These are phyloP conservation scores for Bolboschoenoplectus hybrid DNA, from an alignment of 202 grass and related monocot species.

Conservation along the genomic window DNA sequence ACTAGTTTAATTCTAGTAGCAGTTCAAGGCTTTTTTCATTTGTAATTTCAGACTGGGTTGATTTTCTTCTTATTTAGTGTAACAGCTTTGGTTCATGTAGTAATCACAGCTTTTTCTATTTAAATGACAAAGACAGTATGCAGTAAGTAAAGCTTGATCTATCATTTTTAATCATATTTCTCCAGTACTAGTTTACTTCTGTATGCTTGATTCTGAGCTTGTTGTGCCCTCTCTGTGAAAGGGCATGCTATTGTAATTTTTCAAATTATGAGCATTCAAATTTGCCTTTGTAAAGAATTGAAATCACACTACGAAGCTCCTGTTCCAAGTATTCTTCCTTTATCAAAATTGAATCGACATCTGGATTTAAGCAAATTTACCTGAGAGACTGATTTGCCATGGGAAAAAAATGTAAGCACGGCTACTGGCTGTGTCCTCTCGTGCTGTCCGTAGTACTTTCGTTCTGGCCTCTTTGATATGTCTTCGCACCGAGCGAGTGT, in stretches of 20 bases:
- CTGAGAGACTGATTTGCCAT: constrained; percentile 74
- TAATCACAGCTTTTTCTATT: background rate
- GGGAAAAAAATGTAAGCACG: constrained; percentile 45
- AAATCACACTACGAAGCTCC: background rate
- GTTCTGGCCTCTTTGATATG: constrained; percentile 82
- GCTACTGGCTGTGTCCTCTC: constrained; percentile 74
- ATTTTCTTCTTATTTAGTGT: background rate
- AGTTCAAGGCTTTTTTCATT: background rate
- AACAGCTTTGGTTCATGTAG: background rate
- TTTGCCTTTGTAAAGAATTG: background rate
- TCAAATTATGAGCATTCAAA: background rate
- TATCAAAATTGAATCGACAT: background rate
- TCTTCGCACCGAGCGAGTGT: constrained; percentile 57
- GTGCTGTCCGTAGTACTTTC: constrained; percentile 85
- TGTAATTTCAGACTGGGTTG: background rate
- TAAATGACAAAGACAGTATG: background rate
- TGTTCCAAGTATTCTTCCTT: background rate
- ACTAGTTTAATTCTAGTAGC: constrained; percentile 36
- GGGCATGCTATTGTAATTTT: too few relatives aligned
- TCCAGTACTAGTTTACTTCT: background rate
- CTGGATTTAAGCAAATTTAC: constrained; percentile 32
- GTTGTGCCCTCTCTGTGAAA: background rate
- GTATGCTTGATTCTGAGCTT: background rate
- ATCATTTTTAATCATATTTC: background rate
- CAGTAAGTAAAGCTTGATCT: background rate